Base-by-base conservation (phyloP, 352 stramenopile genomes). In the Phytopythium cucurbitacearum region DNA sequence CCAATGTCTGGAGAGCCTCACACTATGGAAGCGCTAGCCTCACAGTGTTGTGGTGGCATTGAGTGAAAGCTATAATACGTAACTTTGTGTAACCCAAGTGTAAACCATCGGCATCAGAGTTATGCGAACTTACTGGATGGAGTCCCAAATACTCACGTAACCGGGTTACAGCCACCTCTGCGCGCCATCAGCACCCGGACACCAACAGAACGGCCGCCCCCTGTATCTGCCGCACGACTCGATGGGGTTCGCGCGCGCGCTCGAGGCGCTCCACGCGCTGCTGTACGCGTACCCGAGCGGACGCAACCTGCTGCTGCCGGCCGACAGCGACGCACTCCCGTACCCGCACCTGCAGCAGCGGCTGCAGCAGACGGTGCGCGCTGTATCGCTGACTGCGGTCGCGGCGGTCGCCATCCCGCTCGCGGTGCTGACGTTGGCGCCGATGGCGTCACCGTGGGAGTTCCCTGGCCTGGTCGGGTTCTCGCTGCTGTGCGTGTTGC, bases 331-430 rank as follows among this genome's bases (percentile, higher is more conserved):
- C 6, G 33, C 46, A 51, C 51, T 61, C 2, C 72, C 65, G 5
- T 73, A 70, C 45, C 70, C 69, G 16, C 67, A 80, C 32, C 46
- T 86, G 8, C 75, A 86, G 57, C 75, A 80, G 61, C 70, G 73
- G 7, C 56, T 86, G 47, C 72, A 81, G 56, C 75, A 82, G 41
- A 69, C 70, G 21, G 48, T 83, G 35, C 72, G 70, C 51, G 72
- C 61, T n/a, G 67, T 79, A 37, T 61, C 65, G 39, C 64, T 85
- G 37, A 71, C 69, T 8, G 58, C 60, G 1, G 49, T 65, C 0
- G 42, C 46, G 3, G 48, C 56, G 0, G 58, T 73, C 5, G 40
- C 43, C 5, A 40, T 64, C 12, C 59, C 62, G 40, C 51, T 85
- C 36, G 11, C 69, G 9, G 12, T 61, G 15, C 50, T 86, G 48